phyloP scores from a whole-genome alignment of 108 stramenopile genomes.

The Stephanodiscus minutulus region DNA sequence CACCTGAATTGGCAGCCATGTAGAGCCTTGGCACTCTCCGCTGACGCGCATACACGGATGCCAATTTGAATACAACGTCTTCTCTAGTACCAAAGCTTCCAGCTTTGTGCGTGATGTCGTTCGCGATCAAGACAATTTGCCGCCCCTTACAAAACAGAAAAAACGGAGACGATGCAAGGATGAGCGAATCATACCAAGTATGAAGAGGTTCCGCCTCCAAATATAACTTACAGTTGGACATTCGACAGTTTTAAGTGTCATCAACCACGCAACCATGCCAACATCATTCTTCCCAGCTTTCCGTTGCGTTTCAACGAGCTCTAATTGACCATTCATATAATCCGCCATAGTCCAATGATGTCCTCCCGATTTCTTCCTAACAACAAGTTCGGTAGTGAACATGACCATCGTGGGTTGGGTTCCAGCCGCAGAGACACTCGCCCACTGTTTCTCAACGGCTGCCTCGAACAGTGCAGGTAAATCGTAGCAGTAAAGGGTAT shows the following conservation, averaged over 20 bases:
- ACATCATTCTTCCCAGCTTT: conserved; percentile 96
- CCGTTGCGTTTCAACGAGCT: conserved; percentile 82
- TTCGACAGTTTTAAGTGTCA: conserved; percentile 94
- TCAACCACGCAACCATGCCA: conserved; percentile 99
- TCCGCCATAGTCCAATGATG: conserved; percentile 84
- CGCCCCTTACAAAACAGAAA: conserved; percentile 57
- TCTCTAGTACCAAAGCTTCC: conserved; percentile 99
- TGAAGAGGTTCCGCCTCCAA: background rate
- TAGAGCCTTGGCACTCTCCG: conserved; percentile 93
- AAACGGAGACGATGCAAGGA: background rate
- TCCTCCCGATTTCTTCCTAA: conserved; percentile 66
- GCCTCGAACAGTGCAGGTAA: conserved; percentile 95
- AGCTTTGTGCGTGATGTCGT: conserved; percentile 97
- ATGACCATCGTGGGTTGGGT: conserved; percentile 85
- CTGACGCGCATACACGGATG: conserved; percentile 90
- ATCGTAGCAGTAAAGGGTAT: conserved; percentile 96
- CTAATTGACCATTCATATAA: conserved; percentile 79
- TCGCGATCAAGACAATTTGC: conserved; percentile 97
- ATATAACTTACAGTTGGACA: conserved; percentile 79
- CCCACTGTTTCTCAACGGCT: conserved; percentile 89
- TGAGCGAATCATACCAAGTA: conserved; percentile 5
- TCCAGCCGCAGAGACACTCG: conserved; percentile 49
- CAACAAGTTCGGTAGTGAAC: conserved; percentile 93
- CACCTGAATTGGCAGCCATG: conserved; percentile 91
- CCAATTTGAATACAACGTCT: conserved; percentile 96